Conservation (phyloP, 768 basidiomycete genomes). For the Russula brevipes region DNA sequence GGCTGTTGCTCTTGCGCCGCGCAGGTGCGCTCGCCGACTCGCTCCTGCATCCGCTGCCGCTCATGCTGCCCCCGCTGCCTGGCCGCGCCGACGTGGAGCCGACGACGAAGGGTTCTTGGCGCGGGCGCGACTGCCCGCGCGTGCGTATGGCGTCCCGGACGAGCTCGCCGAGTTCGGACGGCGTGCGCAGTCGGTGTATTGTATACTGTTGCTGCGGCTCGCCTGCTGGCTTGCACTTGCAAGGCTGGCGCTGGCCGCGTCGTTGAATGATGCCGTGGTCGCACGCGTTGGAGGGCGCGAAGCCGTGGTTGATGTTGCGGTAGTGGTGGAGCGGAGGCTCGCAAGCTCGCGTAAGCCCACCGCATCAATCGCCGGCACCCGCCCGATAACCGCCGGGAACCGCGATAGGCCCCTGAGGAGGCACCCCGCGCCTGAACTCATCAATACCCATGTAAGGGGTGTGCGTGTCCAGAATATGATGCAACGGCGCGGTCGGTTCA, state of each 20-base stretch:
- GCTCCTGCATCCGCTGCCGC: neutral
- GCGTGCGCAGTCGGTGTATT: slow-evolving; percentile 9
- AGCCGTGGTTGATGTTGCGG: slow-evolving; percentile 2
- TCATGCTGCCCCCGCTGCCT: neutral
- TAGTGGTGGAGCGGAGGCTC: slow-evolving; percentile 26
- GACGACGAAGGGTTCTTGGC: neutral
- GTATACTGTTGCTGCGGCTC: slow-evolving; percentile 20
- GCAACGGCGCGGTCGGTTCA: neutral
- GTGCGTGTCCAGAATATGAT: slow-evolving; percentile 23
- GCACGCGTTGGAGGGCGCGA: slow-evolving; percentile 23
- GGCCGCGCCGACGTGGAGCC: neutral
- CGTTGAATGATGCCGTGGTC: slow-evolving; percentile 18
- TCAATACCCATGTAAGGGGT: slow-evolving; percentile 38
- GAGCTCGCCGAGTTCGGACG: slow-evolving; percentile 23
- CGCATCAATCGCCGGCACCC: slow-evolving; percentile 80
- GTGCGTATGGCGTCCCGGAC: slow-evolving; percentile 11
- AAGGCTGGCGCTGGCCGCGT: slow-evolving; percentile 14
- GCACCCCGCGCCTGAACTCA: slow-evolving; percentile 35
- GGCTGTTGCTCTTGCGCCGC: slow-evolving; percentile 22
- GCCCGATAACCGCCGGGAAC: slow-evolving; percentile 61
- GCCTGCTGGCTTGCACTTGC: slow-evolving; percentile 17
- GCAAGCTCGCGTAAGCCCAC: slow-evolving; percentile 61
- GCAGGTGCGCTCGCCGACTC: neutral
- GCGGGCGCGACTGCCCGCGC: neutral
- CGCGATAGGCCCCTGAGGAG: slow-evolving; percentile 47